Conservation (phyloP, 1,139 yeast genomes). For the Arxiozyma heterogenica region DNA sequence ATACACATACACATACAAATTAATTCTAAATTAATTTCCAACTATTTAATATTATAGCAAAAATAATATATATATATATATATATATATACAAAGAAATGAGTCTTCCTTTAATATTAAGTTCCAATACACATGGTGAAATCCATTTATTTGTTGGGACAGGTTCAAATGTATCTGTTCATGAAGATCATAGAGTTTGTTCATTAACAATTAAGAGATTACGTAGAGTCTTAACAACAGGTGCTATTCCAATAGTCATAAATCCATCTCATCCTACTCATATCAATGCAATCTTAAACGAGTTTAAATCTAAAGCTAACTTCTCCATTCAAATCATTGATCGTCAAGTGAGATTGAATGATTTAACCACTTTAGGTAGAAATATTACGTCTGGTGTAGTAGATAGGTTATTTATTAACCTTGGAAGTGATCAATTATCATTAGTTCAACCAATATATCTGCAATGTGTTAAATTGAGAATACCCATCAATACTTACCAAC, state of each 20-base stretch:
- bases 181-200: conserved; percentile 26
- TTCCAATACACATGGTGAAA: conserved; percentile 42
- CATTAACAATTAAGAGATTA: conserved; percentile 44
- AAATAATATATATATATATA: too few species aligned
- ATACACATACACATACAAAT: too few species aligned
- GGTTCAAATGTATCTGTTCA: conserved; percentile 5
- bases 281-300: conserved; percentile 11
- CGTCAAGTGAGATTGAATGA: conserved; percentile 37
- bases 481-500: conserved; percentile 74
- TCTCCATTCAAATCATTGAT: conserved; percentile 29
- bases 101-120: conserved; percentile 27
- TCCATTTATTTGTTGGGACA: conserved; percentile 55
- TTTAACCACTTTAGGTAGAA: conserved; percentile 51
- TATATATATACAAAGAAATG: too few species aligned
- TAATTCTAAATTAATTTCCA: too few species aligned
- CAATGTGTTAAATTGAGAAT: conserved; percentile 56
- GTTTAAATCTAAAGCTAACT: conserved; percentile 6
- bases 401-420: conserved; percentile 67
- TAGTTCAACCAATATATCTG: conserved; percentile 37
- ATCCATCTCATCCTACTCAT: conserved; percentile 19
- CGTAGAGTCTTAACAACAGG: conserved; percentile 45
- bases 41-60: too few species aligned
- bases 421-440: conserved; percentile 25
- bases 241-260: conserved; percentile 47
- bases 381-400: conserved; percentile 51